A percentile compares a stretch with the other conserved stretches of the same genome.
phyloP scores from a whole-genome alignment of 352 stramenopile species.

The Phytopythium delawarense region DNA sequence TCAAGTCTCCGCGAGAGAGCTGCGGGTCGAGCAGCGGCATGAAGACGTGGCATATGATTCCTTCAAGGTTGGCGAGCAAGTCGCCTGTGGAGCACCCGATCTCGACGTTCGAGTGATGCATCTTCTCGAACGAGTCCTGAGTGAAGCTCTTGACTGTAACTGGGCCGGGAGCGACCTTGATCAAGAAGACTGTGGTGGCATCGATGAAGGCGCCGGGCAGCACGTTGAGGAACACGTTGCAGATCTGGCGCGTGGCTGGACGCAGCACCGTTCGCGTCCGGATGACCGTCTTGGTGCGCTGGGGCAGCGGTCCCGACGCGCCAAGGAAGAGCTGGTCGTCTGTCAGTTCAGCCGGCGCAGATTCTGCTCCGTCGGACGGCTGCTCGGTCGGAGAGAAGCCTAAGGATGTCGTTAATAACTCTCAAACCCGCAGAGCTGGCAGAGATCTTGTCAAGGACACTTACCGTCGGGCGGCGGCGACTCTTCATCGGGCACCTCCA shows the following conservation, averaged over 20 bases:
- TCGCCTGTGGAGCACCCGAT: constrained; percentile 87
- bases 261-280: constrained; percentile 43
- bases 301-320: constrained; percentile 16
- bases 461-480: constrained; percentile 13
- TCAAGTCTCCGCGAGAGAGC: constrained; percentile 28
- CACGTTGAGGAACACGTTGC: constrained; percentile 65
- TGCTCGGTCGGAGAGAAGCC: constrained; percentile 1
- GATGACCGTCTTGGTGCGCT: constrained; percentile 35
- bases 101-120: constrained; percentile 70
- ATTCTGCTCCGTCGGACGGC: constrained; percentile 7
- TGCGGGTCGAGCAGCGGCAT: constrained; percentile 82
- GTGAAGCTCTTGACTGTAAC: constrained; percentile 33
- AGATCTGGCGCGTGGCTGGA: constrained; percentile 47
- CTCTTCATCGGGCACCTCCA: constrained; percentile 48
- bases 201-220: constrained; percentile 59
- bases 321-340: constrained; percentile 77
- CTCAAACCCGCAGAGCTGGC: too few species aligned
- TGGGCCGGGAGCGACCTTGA: constrained; percentile 59
- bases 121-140: constrained; percentile 35
- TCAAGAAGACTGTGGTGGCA: constrained; percentile 67
- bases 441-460: not conserved
- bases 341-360: constrained; percentile 28
- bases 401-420: not conserved
- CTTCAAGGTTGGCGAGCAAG: constrained; percentile 77
- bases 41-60: constrained; percentile 87